Percentiles rank a stretch among this genome's conserved stretches.
Conservation (phyloP, 257 asterid species). For the Nemophila menziesii region DNA sequence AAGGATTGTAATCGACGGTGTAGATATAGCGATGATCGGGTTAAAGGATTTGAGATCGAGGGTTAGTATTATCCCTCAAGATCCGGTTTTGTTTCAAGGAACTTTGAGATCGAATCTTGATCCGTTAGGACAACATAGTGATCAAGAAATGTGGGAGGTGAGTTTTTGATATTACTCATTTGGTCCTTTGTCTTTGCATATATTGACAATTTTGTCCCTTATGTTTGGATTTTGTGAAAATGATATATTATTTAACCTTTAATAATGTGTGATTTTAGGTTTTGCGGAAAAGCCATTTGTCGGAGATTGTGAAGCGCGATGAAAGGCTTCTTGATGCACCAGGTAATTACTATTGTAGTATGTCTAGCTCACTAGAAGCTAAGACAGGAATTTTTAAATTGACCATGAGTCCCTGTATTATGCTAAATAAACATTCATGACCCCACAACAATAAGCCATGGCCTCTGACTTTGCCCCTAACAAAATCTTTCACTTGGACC, state of each 20-base stretch:
- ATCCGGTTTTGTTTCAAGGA: conserved; percentile 74
- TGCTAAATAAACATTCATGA: too few relatives aligned
- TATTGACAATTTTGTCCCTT: too few relatives aligned
- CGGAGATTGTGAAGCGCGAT: conserved; percentile 48
- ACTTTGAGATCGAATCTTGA: conserved; percentile 69
- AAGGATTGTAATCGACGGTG: conserved; percentile 46
- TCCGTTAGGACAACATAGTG: conserved; percentile 47
- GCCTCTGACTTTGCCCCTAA: too few relatives aligned
- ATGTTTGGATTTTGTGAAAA: too few relatives aligned
- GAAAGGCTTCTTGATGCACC: conserved; percentile 59
- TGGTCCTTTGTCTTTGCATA: too few relatives aligned
- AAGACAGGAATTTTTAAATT: conserved; percentile 1
- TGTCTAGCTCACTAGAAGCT: too few relatives aligned
- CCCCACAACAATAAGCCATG: too few relatives aligned
- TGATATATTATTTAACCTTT: neutral
- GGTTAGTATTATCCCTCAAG: conserved; percentile 75
- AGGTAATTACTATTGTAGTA: conserved; percentile 27
- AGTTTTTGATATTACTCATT: too few relatives aligned
- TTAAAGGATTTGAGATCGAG: conserved; percentile 65
- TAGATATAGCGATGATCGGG: conserved; percentile 55
- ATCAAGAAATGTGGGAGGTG: conserved; percentile 74
- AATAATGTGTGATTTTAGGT: conserved; percentile 26
- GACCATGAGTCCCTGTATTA: too few relatives aligned
- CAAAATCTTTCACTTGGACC: too few relatives aligned
- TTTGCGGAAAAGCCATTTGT: conserved; percentile 54